A percentile compares a stretch with the other conserved stretches of the same genome.
phyloP scores from a whole-genome alignment of 345 rosid species.

The Syzygium aromaticum region DNA sequence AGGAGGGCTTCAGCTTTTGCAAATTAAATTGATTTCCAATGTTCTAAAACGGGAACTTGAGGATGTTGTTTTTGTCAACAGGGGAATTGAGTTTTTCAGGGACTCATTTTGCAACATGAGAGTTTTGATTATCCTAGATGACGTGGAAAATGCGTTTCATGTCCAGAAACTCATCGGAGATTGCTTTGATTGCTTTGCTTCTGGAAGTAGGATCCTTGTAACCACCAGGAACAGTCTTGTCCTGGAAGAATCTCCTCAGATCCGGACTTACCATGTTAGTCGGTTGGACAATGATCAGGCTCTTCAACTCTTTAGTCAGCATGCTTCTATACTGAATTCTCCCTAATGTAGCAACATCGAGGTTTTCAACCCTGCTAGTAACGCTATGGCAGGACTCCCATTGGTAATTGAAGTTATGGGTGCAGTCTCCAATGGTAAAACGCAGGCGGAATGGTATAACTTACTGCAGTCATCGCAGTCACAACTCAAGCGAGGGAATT shows the following conservation, averaged over 20 bases:
- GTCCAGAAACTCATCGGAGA: neutral
- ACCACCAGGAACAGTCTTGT: neutral
- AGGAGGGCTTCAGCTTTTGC: neutral
- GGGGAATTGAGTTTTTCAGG: neutral
- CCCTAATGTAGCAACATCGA: too few species aligned
- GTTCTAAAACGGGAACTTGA: neutral
- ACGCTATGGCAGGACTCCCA: neutral
- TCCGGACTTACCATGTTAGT: neutral
- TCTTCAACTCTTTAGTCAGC: neutral
- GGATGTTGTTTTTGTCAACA: neutral
- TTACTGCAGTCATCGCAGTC: too few species aligned
- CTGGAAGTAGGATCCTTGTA: constrained; percentile 12
- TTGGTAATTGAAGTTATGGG: neutral
- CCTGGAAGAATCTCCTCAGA: neutral
- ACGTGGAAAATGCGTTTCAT: neutral
- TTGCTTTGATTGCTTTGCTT: neutral
- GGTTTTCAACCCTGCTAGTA: too few species aligned
- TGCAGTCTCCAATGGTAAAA: neutral
- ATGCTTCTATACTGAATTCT: too few species aligned
- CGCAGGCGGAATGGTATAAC: neutral
- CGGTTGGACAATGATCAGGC: neutral
- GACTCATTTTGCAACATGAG: neutral
- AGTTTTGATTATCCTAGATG: constrained; percentile 15
- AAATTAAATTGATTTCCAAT: constrained; percentile 3
- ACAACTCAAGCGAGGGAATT: neutral